These are phyloP conservation scores for Auricularia auricula-judae DNA, from an alignment of 768 basidiomycete genomes.

Conservation along the genomic window DNA sequence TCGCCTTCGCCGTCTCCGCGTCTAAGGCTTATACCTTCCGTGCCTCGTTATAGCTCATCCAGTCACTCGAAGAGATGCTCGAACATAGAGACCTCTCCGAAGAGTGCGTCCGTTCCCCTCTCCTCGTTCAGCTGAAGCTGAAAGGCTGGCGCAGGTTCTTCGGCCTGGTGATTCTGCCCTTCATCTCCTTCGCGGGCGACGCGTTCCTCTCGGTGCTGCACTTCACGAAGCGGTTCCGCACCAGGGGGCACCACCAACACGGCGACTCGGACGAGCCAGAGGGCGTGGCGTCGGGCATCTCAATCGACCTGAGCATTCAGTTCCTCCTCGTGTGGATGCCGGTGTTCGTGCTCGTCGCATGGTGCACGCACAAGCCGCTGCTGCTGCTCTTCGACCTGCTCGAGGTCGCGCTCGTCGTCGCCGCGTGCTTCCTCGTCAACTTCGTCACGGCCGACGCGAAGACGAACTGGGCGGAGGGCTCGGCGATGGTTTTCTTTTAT, in stretches of 20 bases:
- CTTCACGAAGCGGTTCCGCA: conserved; percentile 28
- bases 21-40: neutral
- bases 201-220: neutral
- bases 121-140: neutral
- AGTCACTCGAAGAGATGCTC: conserved; percentile 48
- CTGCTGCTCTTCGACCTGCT: conserved; percentile 60
- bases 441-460: conserved; percentile 70
- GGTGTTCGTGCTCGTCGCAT: conserved; percentile 54
- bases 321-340: conserved; percentile 76
- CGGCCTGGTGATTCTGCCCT: conserved; percentile 1
- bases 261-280: conserved; percentile 31
- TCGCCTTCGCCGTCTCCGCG: conserved; percentile 19
- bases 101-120: conserved; percentile 32
- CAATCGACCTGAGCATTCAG: conserved; percentile 71
- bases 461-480: conserved; percentile 69
- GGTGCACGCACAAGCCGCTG: conserved; percentile 54
- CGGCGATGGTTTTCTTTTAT: conserved; percentile 56
- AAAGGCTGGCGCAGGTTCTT: conserved; percentile 6
- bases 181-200: conserved; percentile 1
- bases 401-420: conserved; percentile 47
- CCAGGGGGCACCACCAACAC: conserved; percentile 21
- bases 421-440: conserved; percentile 66
- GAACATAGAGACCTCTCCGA: conserved; percentile 30
- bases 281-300: conserved; percentile 50
- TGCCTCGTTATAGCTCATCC: conserved; percentile 39